A percentile compares a stretch with the other conserved stretches of the same genome.
phyloP scores from a whole-genome alignment of 768 basidiomycete species.

The Lentinula lateritia region DNA sequence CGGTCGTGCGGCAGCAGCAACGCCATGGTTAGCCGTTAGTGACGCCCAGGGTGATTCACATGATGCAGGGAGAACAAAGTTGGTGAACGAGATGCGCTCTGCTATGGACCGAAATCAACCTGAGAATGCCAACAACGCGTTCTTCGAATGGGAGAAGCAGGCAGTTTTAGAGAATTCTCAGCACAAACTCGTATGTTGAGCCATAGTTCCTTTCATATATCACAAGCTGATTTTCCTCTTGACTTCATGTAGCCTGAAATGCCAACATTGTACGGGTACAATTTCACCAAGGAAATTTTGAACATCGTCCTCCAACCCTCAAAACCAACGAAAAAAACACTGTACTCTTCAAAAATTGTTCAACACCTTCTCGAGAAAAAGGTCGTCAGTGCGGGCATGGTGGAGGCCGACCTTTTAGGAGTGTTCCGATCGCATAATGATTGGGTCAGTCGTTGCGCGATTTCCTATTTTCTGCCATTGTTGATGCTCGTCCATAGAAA shows the following conservation, averaged over 20 bases:
- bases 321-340: constrained; percentile 26
- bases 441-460: constrained; percentile 46
- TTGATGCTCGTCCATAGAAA: neutral
- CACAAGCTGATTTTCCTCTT: neutral
- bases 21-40: constrained; percentile 36
- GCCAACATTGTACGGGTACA: constrained; percentile 23
- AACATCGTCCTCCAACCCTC: constrained; percentile 41
- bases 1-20: constrained; percentile 40
- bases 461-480: neutral
- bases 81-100: constrained; percentile 18
- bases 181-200: neutral
- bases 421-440: constrained; percentile 51
- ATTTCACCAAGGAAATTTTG: constrained; percentile 58
- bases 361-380: constrained; percentile 51
- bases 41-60: neutral
- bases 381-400: constrained; percentile 56
- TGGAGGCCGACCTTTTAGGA: constrained; percentile 52
- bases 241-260: neutral
- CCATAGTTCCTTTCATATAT: neutral
- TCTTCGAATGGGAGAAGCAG: constrained; percentile 54
- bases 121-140: constrained; percentile 51
- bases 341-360: constrained; percentile 54
- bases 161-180: neutral
- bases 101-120: constrained; percentile 38
- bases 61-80: constrained; percentile 11